Percentiles rank a stretch among this genome's conserved stretches.
phyloP scores from a whole-genome alignment of 2,329 filamentous ascomycete genomes.

The Botrytis elliptica region DNA sequence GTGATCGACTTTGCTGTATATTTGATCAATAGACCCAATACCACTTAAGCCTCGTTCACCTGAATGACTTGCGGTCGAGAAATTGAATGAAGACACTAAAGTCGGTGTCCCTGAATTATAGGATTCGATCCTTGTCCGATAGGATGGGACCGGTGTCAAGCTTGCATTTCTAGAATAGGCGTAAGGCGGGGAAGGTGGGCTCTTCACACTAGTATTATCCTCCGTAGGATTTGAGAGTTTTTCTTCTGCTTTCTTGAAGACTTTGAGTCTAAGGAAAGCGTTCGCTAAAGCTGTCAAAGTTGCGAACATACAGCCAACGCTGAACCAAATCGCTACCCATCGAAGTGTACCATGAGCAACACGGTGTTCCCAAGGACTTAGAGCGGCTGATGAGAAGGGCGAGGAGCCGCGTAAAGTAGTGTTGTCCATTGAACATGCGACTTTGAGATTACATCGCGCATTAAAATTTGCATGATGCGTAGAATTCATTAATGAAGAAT shows the following conservation, averaged over 20 bases:
- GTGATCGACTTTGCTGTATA: slow-evolving; percentile 9
- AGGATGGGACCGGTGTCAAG: slow-evolving; percentile 13
- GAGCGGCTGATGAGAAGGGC: background rate
- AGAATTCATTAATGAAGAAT: slow-evolving; percentile 45
- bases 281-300: slow-evolving; percentile 14
- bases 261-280: slow-evolving; percentile 16
- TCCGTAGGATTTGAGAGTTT: background rate
- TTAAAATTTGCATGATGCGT: slow-evolving; percentile 35
- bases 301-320: slow-evolving; percentile 1
- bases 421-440: slow-evolving; percentile 39
- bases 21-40: slow-evolving; percentile 12
- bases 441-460: slow-evolving; percentile 35
- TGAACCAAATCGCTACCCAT: slow-evolving; percentile 21
- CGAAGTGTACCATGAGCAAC: slow-evolving; percentile 17
- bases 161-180: slow-evolving; percentile 1
- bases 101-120: background rate
- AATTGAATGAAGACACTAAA: background rate
- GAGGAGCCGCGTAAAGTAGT: slow-evolving; percentile 24
- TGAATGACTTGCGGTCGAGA: background rate
- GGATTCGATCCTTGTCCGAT: slow-evolving; percentile 16
- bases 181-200: slow-evolving; percentile 2
- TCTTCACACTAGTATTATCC: background rate
- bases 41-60: background rate
- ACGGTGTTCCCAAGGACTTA: slow-evolving; percentile 17
- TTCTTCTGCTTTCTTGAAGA: slow-evolving; percentile 11